A percentile compares a stretch with the other conserved stretches of the same genome.
phyloP scores from a whole-genome alignment of 2,329 filamentous ascomycete genomes.

The Colletotrichum sp. region DNA sequence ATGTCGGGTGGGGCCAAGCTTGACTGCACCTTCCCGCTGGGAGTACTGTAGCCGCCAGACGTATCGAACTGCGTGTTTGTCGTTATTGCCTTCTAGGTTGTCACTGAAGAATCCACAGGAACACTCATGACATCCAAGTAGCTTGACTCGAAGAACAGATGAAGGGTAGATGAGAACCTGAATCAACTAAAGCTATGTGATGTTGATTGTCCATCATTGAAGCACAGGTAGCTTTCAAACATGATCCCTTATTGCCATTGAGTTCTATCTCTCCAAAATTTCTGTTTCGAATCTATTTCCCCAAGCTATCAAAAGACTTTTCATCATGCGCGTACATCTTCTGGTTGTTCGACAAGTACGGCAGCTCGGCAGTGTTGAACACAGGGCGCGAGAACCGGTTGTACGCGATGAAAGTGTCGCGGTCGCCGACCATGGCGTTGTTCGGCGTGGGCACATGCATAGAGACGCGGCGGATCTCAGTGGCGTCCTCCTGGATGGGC shows the following conservation, averaged over 20 bases:
- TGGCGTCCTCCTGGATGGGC: slow-evolving; percentile 47
- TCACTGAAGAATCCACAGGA: no score
- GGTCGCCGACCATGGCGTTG: slow-evolving; percentile 43
- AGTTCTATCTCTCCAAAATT: neutral
- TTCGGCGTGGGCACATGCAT: slow-evolving; percentile 38
- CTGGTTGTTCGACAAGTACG: neutral
- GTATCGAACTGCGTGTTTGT: no score
- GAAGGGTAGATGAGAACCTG: neutral
- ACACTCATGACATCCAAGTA: neutral
- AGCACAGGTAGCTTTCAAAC: neutral
- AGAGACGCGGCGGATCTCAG: slow-evolving; percentile 41
- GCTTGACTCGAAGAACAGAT: neutral
- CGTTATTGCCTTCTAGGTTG: no score
- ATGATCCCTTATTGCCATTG: fast-evolving
- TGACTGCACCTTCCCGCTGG: neutral
- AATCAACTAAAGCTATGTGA: neutral
- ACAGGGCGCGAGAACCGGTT: slow-evolving; percentile 51
- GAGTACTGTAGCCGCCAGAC: fast-evolving
- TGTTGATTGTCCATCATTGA: no score
- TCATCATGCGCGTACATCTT: neutral
- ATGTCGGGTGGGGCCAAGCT: neutral
- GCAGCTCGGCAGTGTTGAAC: neutral
- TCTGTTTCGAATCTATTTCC: neutral
- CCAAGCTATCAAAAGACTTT: neutral
- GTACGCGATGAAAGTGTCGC: slow-evolving; percentile 47